A percentile compares a stretch with the other conserved stretches of the same genome.
phyloP scores from a whole-genome alignment of 1,284 basidiomycete genomes.

The Xerocomus nothofagi region DNA sequence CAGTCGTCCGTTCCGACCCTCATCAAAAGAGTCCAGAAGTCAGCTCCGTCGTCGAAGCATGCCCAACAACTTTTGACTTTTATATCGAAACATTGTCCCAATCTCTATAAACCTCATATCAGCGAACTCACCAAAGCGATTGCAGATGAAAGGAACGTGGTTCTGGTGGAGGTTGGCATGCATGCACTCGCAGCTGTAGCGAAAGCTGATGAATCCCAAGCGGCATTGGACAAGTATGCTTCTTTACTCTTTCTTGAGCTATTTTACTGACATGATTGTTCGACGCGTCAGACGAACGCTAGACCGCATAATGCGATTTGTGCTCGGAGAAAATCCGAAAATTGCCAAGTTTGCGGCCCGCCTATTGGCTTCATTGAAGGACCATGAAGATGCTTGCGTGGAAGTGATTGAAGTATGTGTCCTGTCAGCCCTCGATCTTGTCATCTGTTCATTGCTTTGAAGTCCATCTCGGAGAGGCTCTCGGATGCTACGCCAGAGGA shows the following conservation, averaged over 20 bases:
- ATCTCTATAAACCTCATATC: conserved; percentile 73
- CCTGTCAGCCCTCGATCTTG: background rate
- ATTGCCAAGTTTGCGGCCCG: conserved; percentile 90
- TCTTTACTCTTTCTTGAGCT: background rate
- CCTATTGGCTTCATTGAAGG: conserved; percentile 63
- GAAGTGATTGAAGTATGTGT: conserved; percentile 65
- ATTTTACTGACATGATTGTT: conserved; percentile 4
- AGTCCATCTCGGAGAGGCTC: conserved; percentile 64
- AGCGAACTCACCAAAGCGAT: conserved; percentile 73
- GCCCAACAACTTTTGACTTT: conserved; percentile 55
- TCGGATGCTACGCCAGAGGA: conserved; percentile 49
- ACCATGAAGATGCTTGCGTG: conserved; percentile 50
- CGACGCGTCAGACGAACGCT: conserved; percentile 53
- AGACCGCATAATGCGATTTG: conserved; percentile 66
- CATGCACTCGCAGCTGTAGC: conserved; percentile 74
- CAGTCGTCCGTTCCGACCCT: conserved; percentile 84
- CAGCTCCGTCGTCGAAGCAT: conserved; percentile 42
- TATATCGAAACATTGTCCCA: conserved; percentile 79
- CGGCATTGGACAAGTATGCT: conserved; percentile 66
- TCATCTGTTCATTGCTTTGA: conserved; percentile 8
- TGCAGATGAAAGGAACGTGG: conserved; percentile 60
- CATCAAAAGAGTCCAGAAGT: conserved; percentile 62
- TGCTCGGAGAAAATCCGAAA: conserved; percentile 58
- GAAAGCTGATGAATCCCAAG: conserved; percentile 56
- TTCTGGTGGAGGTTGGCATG: conserved; percentile 67